Evolutionary conservation across 2,329 filamentous ascomycete genomes (phyloP).

Genomic region (Exophiala xenobiotica): DNA sequence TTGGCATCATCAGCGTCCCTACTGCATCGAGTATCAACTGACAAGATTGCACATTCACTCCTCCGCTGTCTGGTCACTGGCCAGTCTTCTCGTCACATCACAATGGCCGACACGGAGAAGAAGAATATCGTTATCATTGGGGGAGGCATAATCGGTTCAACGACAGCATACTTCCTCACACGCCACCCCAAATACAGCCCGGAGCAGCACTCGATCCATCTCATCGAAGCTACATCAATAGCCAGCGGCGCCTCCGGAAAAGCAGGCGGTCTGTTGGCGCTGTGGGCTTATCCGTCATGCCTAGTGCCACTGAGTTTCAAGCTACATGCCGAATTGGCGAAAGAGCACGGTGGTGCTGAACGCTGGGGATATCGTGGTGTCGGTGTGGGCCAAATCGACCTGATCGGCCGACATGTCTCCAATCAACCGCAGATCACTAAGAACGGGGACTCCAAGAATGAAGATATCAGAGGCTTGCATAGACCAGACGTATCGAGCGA

Average conservation of each 20-base stretch:
- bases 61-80: neutral
- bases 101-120: slow-evolving; percentile 15
- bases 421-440: slow-evolving; percentile 29
- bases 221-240: slow-evolving; percentile 81
- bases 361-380: slow-evolving; percentile 85
- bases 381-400: slow-evolving; percentile 67
- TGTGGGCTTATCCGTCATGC: slow-evolving; percentile 85
- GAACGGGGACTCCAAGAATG: slow-evolving; percentile 32
- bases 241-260: slow-evolving; percentile 94
- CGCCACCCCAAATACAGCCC: slow-evolving; percentile 79
- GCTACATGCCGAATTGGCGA: slow-evolving; percentile 79
- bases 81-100: neutral
- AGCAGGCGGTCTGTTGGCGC: slow-evolving; percentile 82
- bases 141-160: slow-evolving; percentile 89
- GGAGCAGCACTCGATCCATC: slow-evolving; percentile 71
- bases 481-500: slow-evolving; percentile 20
- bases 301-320: slow-evolving; percentile 84
- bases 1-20: too few relatives aligned
- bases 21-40: too few relatives aligned
- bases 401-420: slow-evolving; percentile 41
- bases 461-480: slow-evolving; percentile 30
- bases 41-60: neutral
- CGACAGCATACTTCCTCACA: slow-evolving; percentile 87
- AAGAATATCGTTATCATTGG: slow-evolving; percentile 49
- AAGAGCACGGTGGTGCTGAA: slow-evolving; percentile 73